Evolutionary conservation across 2,329 filamentous ascomycete species (phyloP), one percentile per base, ranked within the genome.

Genomic region (Niveomyces coronatus): DNA sequence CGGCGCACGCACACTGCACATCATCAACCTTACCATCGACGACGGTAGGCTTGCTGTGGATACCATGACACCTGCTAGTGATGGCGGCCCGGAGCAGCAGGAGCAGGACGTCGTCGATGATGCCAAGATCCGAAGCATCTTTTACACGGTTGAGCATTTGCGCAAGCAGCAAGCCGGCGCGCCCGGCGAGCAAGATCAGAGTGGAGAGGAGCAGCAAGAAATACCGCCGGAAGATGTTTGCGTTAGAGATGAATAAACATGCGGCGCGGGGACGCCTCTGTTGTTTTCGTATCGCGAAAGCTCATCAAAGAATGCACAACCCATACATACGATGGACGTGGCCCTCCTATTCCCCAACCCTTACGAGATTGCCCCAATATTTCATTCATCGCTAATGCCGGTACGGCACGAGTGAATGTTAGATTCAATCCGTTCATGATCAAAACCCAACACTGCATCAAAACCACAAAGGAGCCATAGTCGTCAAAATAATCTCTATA

Each of bases 71-170:
- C 44, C 48, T 1, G 45, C 59, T 8, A 36, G 46, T 9, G 54
- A 55, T 17, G 41, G 44, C 2, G 42, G 44, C 2, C 38, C 56
- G 1, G 54, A 55, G 14, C 49, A 34, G 1, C 44, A 43, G 3
- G 62, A 61, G 39, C 39, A 53, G 3, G 60, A 65, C 16, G 45
- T 65, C 2, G 48, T 56, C 1, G 46, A 52, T 2, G 51, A 56
- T 1, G 63, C n/a, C n/a, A n/a, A 70, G 33, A 52, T 68, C 14
- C 56, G 58, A 5, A 54, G 55, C 36, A 50, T 71, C 7, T 44
- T 73, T 22, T 70, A 70, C 40, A 64, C 56, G 13, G 60, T 60
- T 1, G 68, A 70, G 46, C 62, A 57, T 27, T 48, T 74, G 46
- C 63, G 70, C 32, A 74, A 74, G 49, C 55, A 62, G 20, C 53